These are phyloP conservation scores for Lablab purpureus DNA, from an alignment of 306 rosid species.

Conservation along the genomic window DNA sequence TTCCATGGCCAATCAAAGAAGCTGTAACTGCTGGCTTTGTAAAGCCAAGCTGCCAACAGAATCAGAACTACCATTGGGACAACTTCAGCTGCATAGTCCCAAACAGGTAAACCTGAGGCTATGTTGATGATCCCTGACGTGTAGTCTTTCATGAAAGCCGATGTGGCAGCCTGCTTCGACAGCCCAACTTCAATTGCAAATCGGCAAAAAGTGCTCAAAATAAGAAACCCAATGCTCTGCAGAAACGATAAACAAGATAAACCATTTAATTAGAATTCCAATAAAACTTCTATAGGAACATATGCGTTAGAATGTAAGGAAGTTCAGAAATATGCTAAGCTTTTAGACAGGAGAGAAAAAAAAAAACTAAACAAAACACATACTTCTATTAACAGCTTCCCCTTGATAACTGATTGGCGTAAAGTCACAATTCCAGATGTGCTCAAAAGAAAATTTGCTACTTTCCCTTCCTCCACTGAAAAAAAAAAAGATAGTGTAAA, in stretches of 20 bases:
- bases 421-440: conserved; percentile 78
- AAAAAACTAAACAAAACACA: conserved; percentile 48
- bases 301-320: conserved; percentile 25
- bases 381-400: conserved; percentile 69
- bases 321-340: conserved; percentile 24
- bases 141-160: conserved; percentile 68
- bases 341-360: conserved; percentile 40
- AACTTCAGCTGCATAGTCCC: conserved; percentile 67
- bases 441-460: conserved; percentile 92
- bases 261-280: conserved; percentile 33
- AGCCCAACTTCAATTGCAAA: conserved; percentile 84
- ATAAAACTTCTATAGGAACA: conserved; percentile 28
- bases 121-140: conserved; percentile 75
- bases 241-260: conserved; percentile 44
- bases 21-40: conserved; percentile 56
- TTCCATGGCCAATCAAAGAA: conserved; percentile 61
- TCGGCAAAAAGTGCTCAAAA: conserved; percentile 81
- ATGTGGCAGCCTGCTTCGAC: conserved; percentile 86
- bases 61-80: conserved; percentile 68
- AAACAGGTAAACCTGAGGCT: conserved; percentile 59
- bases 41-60: conserved; percentile 70
- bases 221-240: conserved; percentile 85
- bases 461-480: conserved; percentile 99
- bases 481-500: conserved; percentile 40
- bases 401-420: conserved; percentile 66